Evolutionary conservation across 441 rosid species (phyloP), one percentile per base, ranked within the genome.

Genomic region (Daphne laureola): DNA sequence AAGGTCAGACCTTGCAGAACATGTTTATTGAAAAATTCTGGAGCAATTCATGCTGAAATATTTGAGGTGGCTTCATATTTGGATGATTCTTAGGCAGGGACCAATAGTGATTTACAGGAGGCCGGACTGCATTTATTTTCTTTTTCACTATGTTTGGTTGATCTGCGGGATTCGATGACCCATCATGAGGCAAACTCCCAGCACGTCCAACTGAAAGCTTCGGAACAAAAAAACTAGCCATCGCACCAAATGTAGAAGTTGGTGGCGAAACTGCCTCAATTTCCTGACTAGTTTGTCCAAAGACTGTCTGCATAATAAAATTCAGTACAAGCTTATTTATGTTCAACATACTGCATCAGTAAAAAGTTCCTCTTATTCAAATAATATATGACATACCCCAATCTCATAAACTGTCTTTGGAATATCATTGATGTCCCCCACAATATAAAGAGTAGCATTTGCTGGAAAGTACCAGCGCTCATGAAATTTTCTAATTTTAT

Each of bases 391-490:
- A 44, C 90, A 59, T 84, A 89, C 98, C 71, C 90, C 98, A 66
- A 94, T 87, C 66, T 84, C 79, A 63, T 78, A 59, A 64, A 87
- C 76, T 13, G 80, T 78, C 86, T 74, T 81, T 53, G 94, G 62
- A 55, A 90, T 71, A 69, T 87, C 77, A 69, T 82, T 77, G 52
- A 87, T 73, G 71, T 87, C 94, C 25, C 99, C 99, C 70, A 94
- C 99, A 61, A 90, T 87, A 67, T 90, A 90, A 55, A 94, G 67
- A 54, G 98, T 94, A 54, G 98, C 97, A 78, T 94, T 94, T 53
- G 87, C 98, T 42, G 98, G 96, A 73, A 87, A 94, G 77, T 94
- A 94, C 99, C 99, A 94, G 16, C 92, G 86, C 66, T 94, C 99
- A 70, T 94, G 99, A 72, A 90, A 94, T 70, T 94, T 90, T 79